These are phyloP conservation scores for Excoecaria cochinchinensis DNA, from an alignment of 345 rosid species.

Conservation along the genomic window DNA sequence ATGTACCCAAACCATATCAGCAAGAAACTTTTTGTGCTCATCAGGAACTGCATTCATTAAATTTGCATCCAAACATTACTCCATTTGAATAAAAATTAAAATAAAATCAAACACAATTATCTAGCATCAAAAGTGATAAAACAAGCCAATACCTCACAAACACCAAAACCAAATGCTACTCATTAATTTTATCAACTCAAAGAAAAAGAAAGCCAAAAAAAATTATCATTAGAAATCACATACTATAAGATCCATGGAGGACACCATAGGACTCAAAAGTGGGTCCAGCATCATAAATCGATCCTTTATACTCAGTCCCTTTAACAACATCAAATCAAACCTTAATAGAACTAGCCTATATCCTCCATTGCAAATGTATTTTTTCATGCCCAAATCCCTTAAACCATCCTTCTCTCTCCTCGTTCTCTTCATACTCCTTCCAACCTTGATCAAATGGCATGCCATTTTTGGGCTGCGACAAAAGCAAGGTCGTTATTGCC, in stretches of 20 bases:
- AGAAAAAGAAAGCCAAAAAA: neutral
- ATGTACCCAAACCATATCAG: slow-evolving; percentile 77
- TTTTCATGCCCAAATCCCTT: slow-evolving; percentile 54
- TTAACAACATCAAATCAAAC: slow-evolving; percentile 38
- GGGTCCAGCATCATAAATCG: slow-evolving; percentile 72
- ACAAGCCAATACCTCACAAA: slow-evolving; percentile 11
- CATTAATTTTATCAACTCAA: neutral
- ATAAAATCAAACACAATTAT: neutral
- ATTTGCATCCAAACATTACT: slow-evolving; percentile 39
- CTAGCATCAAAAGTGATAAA: neutral
- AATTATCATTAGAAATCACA: slow-evolving; percentile 4
- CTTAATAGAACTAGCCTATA: slow-evolving; percentile 67
- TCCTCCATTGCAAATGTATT: slow-evolving; percentile 74
- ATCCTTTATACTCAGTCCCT: slow-evolving; percentile 56
- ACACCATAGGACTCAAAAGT: slow-evolving; percentile 76
- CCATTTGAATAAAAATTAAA: neutral
- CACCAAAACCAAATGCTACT: neutral
- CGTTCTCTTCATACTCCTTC: slow-evolving; percentile 50
- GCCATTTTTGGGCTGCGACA: slow-evolving; percentile 53
- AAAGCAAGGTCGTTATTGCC: slow-evolving; percentile 87
- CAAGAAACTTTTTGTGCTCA: slow-evolving; percentile 83
- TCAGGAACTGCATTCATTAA: slow-evolving; percentile 76
- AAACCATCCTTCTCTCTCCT: slow-evolving; percentile 83
- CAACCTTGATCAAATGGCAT: slow-evolving; percentile 53
- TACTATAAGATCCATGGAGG: slow-evolving; percentile 87